Conservation (phyloP, 306 rosid species). For the Quercus dentata region DNA sequence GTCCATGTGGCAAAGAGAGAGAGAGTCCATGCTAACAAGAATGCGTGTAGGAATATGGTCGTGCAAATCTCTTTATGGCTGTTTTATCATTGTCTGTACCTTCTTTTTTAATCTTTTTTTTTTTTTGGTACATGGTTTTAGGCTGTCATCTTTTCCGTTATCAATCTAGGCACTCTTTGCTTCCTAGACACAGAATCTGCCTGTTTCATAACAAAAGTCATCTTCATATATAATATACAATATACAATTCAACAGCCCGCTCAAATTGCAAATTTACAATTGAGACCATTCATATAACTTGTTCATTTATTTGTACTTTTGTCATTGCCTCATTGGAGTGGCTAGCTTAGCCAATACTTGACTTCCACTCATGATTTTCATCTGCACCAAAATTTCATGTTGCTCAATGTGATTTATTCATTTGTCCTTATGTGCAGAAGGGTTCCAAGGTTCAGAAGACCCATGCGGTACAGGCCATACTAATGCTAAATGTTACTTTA, state of each 20-base stretch:
- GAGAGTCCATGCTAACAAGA: background rate
- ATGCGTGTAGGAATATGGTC: background rate
- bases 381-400: background rate
- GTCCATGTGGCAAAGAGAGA: background rate
- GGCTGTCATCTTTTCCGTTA: background rate
- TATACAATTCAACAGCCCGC: background rate
- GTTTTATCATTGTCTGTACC: background rate
- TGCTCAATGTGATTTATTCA: conserved; percentile 6
- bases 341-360: background rate
- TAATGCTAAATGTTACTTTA: conserved; percentile 36
- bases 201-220: background rate
- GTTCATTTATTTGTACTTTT: background rate
- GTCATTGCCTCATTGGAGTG: background rate
- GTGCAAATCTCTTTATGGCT: background rate
- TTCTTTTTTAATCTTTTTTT: background rate
- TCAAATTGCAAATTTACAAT: background rate
- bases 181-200: background rate
- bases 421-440: conserved; percentile 59
- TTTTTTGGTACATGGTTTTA: background rate
- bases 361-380: background rate
- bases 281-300: too few relatives aligned
- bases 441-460: conserved; percentile 91
- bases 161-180: background rate
- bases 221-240: too few relatives aligned
- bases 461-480: conserved; percentile 86